phyloP scores from a whole-genome alignment of 257 asterid species.

The Linaria vulgaris region DNA sequence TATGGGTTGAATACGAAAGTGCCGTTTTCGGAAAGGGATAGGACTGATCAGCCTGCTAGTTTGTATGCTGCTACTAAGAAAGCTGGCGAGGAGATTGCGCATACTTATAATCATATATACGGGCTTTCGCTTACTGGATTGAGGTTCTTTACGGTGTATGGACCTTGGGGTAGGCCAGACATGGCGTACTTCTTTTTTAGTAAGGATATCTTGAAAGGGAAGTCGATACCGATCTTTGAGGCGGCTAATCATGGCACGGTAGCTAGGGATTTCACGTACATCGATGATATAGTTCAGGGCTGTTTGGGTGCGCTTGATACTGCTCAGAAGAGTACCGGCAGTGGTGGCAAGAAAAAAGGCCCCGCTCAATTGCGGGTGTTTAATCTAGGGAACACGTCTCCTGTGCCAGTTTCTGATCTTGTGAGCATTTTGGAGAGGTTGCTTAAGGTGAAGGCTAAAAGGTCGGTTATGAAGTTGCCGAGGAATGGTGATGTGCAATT shows the following conservation, averaged over 20 bases:
- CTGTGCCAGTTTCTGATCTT: conserved; percentile 27
- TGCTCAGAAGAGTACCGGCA: conserved; percentile 39
- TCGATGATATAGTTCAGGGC: conserved; percentile 39
- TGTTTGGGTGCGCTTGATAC: conserved; percentile 35
- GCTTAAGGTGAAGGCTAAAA: conserved; percentile 26
- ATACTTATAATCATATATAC: conserved; percentile 29
- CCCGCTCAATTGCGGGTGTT: conserved; percentile 36
- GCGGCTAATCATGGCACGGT: conserved; percentile 19
- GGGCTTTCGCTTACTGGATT: conserved; percentile 28
- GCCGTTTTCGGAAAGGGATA: conserved; percentile 29
- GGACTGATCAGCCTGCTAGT: conserved; percentile 31
- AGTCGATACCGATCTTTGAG: conserved; percentile 23
- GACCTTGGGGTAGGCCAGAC: conserved; percentile 35
- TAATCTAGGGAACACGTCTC: conserved; percentile 29
- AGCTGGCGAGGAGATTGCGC: conserved; percentile 31
- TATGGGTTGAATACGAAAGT: conserved; percentile 30
- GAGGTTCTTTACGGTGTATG: conserved; percentile 33
- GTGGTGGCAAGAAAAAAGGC: conserved; percentile 36
- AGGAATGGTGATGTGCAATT: conserved; percentile 32
- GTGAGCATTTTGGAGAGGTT: conserved; percentile 28
- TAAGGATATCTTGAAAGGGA: conserved; percentile 27
- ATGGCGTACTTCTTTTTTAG: conserved; percentile 32
- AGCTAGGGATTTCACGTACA: conserved; percentile 40
- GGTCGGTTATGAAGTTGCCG: conserved; percentile 23
- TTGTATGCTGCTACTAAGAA: conserved; percentile 33